Percentiles rank a stretch among this genome's conserved stretches.
These are phyloP conservation scores for Wickerhamiella shivajii DNA, from an alignment of 805 yeast genomes.

Conservation along the genomic window DNA sequence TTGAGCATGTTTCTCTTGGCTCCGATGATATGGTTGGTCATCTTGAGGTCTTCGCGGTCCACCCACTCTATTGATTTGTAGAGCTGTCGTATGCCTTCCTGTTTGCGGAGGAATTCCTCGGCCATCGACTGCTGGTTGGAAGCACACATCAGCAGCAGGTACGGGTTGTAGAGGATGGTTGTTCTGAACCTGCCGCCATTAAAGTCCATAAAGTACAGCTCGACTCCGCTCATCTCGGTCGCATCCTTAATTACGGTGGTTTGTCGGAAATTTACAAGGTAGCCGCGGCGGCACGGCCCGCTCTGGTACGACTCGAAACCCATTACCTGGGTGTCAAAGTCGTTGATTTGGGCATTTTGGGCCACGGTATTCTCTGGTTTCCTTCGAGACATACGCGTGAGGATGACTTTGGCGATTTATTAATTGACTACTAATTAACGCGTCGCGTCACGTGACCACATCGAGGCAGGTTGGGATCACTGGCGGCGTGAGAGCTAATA, in stretches of 20 bases:
- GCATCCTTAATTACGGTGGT: conserved; percentile 36
- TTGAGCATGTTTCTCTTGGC: conserved; percentile 47
- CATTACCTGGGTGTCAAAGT: conserved; percentile 42
- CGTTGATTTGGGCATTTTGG: conserved; percentile 1
- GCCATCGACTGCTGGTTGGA: conserved; percentile 48
- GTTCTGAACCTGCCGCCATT: conserved; percentile 94
- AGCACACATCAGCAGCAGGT: conserved; percentile 55
- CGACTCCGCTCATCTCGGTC: conserved; percentile 78
- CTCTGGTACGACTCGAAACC: conserved; percentile 72
- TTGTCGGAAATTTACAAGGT: conserved; percentile 92
- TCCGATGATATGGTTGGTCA: conserved; percentile 82
- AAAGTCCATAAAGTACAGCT: conserved; percentile 84
- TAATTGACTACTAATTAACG: background rate
- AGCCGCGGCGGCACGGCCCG: conserved; percentile 64
- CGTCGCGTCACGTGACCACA: background rate
- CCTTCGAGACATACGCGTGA: background rate
- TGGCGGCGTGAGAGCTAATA: no score
- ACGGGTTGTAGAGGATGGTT: conserved; percentile 72
- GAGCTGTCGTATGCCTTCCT: conserved; percentile 20
- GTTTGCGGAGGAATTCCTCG: conserved; percentile 47
- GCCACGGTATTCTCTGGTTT: background rate
- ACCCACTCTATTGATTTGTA: conserved; percentile 55
- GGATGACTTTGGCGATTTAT: background rate
- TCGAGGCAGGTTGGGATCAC: background rate
- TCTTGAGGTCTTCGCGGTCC: conserved; percentile 60